Conservation (phyloP, 768 basidiomycete genomes). For the Lentinula sp. region DNA sequence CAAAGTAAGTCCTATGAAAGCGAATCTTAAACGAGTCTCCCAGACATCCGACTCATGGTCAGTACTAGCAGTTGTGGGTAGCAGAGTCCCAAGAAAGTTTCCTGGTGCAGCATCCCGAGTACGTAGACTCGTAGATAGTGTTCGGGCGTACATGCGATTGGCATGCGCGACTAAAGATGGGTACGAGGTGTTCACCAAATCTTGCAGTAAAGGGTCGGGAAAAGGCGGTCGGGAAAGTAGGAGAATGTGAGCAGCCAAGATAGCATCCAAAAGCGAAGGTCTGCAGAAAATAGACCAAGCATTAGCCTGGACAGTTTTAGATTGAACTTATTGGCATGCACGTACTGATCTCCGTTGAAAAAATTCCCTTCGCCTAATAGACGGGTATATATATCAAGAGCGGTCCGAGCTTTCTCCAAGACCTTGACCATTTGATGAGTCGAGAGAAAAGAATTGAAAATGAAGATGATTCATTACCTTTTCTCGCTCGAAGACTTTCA, state of each 20-base stretch:
- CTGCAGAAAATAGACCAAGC: conserved; percentile 26
- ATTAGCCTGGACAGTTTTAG: no score
- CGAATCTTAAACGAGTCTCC: background rate
- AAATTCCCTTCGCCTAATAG: conserved; percentile 46
- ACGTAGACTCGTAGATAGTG: background rate
- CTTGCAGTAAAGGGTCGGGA: conserved; percentile 53
- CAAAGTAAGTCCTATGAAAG: background rate
- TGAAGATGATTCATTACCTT: conserved; percentile 35
- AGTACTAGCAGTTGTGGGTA: background rate
- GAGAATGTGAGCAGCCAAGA: conserved; percentile 64
- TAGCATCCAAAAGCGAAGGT: conserved; percentile 55
- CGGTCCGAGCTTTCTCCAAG: conserved; percentile 48
- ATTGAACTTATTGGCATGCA: background rate
- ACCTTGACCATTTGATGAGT: conserved; percentile 32
- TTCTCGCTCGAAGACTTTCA: conserved; percentile 56
- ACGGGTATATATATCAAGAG: conserved; percentile 52
- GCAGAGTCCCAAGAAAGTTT: conserved; percentile 5
- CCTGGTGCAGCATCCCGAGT: background rate
- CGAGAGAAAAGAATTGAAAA: background rate
- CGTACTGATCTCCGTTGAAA: conserved; percentile 46
- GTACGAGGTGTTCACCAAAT: conserved; percentile 50
- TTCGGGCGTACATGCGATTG: conserved; percentile 31
- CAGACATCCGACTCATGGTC: background rate
- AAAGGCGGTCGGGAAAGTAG: conserved; percentile 54
- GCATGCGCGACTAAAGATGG: conserved; percentile 56